Percentiles rank a stretch among this genome's conserved stretches.
Conservation (phyloP, 805 yeast species). For the Candida gorgasii region DNA sequence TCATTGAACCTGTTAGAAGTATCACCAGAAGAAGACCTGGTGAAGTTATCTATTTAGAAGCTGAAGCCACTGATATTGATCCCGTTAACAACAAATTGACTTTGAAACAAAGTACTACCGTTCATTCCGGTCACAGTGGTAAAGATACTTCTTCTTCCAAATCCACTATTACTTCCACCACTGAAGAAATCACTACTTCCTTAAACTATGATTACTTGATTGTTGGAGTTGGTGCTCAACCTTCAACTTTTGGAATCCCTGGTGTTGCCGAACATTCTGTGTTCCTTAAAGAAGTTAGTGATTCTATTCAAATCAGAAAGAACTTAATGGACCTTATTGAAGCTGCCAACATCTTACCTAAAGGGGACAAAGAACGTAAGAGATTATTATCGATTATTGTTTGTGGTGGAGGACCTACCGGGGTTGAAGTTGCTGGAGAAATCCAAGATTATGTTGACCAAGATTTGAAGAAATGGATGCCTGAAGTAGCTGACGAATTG, state of each 20-base stretch:
- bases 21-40: slow-evolving; percentile 79
- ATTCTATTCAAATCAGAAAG: slow-evolving; percentile 80
- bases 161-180: slow-evolving; percentile 38
- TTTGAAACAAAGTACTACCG: slow-evolving; percentile 61
- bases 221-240: slow-evolving; percentile 93
- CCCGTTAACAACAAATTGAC: slow-evolving; percentile 64
- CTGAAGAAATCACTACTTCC: slow-evolving; percentile 47
- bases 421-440: slow-evolving; percentile 97
- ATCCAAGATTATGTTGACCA: slow-evolving; percentile 91
- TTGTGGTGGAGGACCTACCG: slow-evolving; percentile 99
- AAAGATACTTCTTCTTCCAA: slow-evolving; percentile 46
- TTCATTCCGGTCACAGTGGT: slow-evolving; percentile 55
- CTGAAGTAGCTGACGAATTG: slow-evolving; percentile 78
- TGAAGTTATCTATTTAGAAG: slow-evolving; percentile 82
- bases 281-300: slow-evolving; percentile 86
- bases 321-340: slow-evolving; percentile 86
- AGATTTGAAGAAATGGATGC: slow-evolving; percentile 87
- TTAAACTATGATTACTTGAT: slow-evolving; percentile 79
- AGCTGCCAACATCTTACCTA: slow-evolving; percentile 79
- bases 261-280: slow-evolving; percentile 89
- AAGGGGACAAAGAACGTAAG: slow-evolving; percentile 74
- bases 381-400: slow-evolving; percentile 86
- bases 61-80: slow-evolving; percentile 84
- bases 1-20: slow-evolving; percentile 89
- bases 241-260: slow-evolving; percentile 91